Base-by-base conservation (phyloP, 2,329 filamentous ascomycete species). In the Alternaria incomplexa region DNA sequence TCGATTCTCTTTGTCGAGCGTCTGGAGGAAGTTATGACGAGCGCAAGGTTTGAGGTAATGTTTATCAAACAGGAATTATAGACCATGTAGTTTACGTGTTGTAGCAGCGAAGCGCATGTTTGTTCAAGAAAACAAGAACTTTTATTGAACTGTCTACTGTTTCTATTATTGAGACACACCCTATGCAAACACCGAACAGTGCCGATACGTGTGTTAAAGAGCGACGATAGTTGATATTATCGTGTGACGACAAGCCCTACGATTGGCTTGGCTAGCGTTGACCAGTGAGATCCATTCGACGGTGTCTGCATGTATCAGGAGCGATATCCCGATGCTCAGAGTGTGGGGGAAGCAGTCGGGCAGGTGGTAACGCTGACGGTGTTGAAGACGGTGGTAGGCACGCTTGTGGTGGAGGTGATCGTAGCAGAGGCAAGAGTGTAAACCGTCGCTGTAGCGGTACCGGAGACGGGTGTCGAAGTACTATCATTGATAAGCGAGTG, bases 161-260 rank as follows among this genome's bases (percentile, higher is more conserved):
- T 26, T 54, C 50, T 51, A 58, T 23, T 20, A 53, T 13, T 22
- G 20, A n/a, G 13, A 10, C 45, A 51, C 15, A 56, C 44, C 26
- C 11, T 32, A 23, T 23, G 4, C 8, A 10, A 17, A 32, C 17
- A 11, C 3, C 11, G 13, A 26, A 17, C 22, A 40, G 23, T 28
- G n/a, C 25, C 20, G 32, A 43, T 26, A 15, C 13, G 22, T 52
- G n/a, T 59, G 20, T 32, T 59, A 62, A 59, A 20, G 60, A 62
- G 50, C 23, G 60, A 59, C 23, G 6, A 40, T 55, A 46, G 15
- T 30, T 44, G 20, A 13, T 11, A 44, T 22, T 13, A 40, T 17
- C 26, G 5, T 11, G 26, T 28, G 4, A 26, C 11, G 47, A 32
- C 30, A 28, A 43, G 47, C 47, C 13, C 3, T 26, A 12, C 20